Percentiles rank a stretch among this genome's conserved stretches.
Conservation (phyloP, 2,329 filamentous ascomycete species). For the Fusarium sp. region DNA sequence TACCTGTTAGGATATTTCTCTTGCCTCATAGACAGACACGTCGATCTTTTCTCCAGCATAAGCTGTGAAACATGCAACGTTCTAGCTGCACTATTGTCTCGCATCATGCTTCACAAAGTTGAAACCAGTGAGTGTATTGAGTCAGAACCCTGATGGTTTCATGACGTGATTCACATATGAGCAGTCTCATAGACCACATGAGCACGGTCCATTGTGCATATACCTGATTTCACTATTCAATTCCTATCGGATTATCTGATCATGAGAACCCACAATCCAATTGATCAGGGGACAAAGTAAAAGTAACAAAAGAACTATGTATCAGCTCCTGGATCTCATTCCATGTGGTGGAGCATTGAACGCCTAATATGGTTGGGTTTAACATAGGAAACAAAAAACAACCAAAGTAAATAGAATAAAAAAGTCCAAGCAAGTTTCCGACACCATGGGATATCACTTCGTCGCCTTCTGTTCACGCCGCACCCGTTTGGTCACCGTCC, state of each 20-base stretch:
- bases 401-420: slow-evolving; percentile 26
- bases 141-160: slow-evolving; percentile 14
- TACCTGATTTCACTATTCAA: slow-evolving; percentile 3
- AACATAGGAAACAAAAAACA: slow-evolving; percentile 36
- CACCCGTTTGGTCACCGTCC: slow-evolving; percentile 40
- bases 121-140: slow-evolving; percentile 17
- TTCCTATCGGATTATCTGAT: slow-evolving; percentile 10
- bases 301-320: slow-evolving; percentile 21
- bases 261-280: slow-evolving; percentile 14
- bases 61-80: slow-evolving; percentile 21
- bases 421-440: slow-evolving; percentile 37
- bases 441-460: slow-evolving; percentile 44
- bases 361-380: slow-evolving; percentile 39
- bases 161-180: not conserved
- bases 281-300: slow-evolving; percentile 10
- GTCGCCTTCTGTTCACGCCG: slow-evolving; percentile 42
- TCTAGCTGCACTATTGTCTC: not conserved
- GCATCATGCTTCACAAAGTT: slow-evolving; percentile 17
- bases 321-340: slow-evolving; percentile 38
- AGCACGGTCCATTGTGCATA: not conserved
- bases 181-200: not conserved
- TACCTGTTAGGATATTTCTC: slow-evolving; percentile 21
- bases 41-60: slow-evolving; percentile 2
- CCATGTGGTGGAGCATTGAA: slow-evolving; percentile 37
- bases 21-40: slow-evolving; percentile 6